phyloP scores from a whole-genome alignment of 1,139 yeast species.

The Nakaseomyces delphensis region DNA sequence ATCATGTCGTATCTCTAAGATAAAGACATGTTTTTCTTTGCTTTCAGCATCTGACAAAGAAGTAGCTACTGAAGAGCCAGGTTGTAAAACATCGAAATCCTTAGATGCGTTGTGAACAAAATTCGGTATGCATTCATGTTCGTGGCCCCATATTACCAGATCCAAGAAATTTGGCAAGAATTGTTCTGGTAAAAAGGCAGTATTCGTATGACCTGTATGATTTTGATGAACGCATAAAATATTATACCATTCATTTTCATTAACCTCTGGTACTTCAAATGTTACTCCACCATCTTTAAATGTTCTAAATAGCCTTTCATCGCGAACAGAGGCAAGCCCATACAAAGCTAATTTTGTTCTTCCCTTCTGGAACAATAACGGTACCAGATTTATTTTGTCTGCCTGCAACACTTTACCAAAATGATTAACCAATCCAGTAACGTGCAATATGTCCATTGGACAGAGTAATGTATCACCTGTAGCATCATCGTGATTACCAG shows the following conservation, averaged over 20 bases:
- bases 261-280: slow-evolving; percentile 59
- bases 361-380: slow-evolving; percentile 77
- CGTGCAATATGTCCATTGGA: slow-evolving; percentile 78
- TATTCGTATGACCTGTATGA: slow-evolving; percentile 68
- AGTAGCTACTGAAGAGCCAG: slow-evolving; percentile 93
- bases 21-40: slow-evolving; percentile 61
- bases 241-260: slow-evolving; percentile 68
- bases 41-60: slow-evolving; percentile 83
- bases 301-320: slow-evolving; percentile 75
- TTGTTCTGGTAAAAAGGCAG: slow-evolving; percentile 75
- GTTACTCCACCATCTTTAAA: slow-evolving; percentile 74
- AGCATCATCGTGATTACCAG: slow-evolving; percentile 96
- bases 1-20: slow-evolving; percentile 53
- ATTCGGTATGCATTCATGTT: slow-evolving; percentile 83
- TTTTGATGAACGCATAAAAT: slow-evolving; percentile 90
- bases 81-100: slow-evolving; percentile 75
- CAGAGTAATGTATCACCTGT: slow-evolving; percentile 82
- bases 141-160: slow-evolving; percentile 94
- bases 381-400: slow-evolving; percentile 68
- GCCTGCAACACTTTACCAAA: slow-evolving; percentile 77
- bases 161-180: slow-evolving; percentile 76
- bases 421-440: slow-evolving; percentile 78
- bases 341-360: slow-evolving; percentile 72
- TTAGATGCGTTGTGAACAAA: slow-evolving; percentile 57
- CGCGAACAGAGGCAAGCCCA: slow-evolving; percentile 83